Evolutionary conservation across 2,329 filamentous ascomycete species (phyloP).

Genomic region (Calonectria hongkongensis): DNA sequence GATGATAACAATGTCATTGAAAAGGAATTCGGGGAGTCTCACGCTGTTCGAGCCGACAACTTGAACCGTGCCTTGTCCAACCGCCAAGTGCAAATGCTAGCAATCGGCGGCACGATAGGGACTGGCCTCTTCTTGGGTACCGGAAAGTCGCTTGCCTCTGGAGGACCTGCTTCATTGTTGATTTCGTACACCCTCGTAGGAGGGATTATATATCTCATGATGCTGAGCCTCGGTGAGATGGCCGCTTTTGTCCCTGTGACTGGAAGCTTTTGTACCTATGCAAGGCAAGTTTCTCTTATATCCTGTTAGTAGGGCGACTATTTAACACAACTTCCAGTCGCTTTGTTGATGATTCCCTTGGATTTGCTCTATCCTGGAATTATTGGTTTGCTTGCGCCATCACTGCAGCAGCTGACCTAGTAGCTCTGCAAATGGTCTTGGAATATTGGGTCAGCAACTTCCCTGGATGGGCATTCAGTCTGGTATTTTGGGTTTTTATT

Average conservation of each 20-base stretch:
- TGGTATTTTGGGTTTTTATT: constrained; percentile 76
- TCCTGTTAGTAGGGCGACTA: constrained; percentile 57
- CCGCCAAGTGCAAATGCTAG: constrained; percentile 81
- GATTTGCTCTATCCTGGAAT: constrained; percentile 74
- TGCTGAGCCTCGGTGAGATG: constrained; percentile 77
- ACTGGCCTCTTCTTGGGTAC: constrained; percentile 79
- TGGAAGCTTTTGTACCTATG: constrained; percentile 73
- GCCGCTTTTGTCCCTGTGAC: constrained; percentile 71
- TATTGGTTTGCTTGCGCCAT: constrained; percentile 80
- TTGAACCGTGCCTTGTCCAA: constrained; percentile 74
- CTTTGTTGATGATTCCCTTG: constrained; percentile 72
- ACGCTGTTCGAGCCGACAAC: constrained; percentile 59
- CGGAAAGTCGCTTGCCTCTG: constrained; percentile 75
- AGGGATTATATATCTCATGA: constrained; percentile 74
- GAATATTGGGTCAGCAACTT: constrained; percentile 77
- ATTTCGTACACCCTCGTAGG: constrained; percentile 75
- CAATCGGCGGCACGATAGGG: constrained; percentile 75
- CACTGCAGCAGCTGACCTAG: constrained; percentile 73
- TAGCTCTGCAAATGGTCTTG: constrained; percentile 71
- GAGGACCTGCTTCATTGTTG: constrained; percentile 75
- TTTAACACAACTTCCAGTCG: constrained; percentile 51
- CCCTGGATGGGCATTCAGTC: constrained; percentile 77
- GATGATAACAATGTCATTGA: neutral
- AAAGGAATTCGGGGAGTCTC: neutral
- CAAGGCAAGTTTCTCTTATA: constrained; percentile 58